phyloP scores from a whole-genome alignment of 345 rosid genomes.

The Sapria himalayana region DNA sequence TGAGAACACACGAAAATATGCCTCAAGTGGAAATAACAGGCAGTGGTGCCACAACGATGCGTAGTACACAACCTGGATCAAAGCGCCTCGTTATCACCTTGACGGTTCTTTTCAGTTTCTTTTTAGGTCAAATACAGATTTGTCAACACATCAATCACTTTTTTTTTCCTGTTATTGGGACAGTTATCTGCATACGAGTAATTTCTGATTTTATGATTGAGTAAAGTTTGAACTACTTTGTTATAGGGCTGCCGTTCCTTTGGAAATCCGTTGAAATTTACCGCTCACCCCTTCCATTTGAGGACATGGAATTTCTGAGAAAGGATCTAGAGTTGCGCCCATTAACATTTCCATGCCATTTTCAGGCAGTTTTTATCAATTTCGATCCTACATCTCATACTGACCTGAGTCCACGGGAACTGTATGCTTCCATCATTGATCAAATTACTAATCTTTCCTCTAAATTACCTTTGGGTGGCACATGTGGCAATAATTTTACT shows the following conservation, averaged over 20 bases:
- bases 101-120: slow-evolving; percentile 51
- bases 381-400: slow-evolving; percentile 11
- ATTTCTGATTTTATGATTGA: background rate
- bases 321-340: slow-evolving; percentile 24
- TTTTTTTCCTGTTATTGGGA: background rate
- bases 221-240: background rate
- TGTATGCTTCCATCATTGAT: slow-evolving; percentile 21
- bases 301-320: slow-evolving; percentile 42
- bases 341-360: slow-evolving; percentile 37
- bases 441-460: slow-evolving; percentile 24
- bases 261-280: slow-evolving; percentile 90
- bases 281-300: slow-evolving; percentile 70
- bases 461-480: slow-evolving; percentile 24
- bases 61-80: slow-evolving; percentile 44
- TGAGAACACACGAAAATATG: background rate
- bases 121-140: slow-evolving; percentile 21
- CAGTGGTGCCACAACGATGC: slow-evolving; percentile 23
- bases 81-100: slow-evolving; percentile 62
- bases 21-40: background rate
- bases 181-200: background rate
- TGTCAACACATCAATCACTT: background rate
- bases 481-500: slow-evolving; percentile 23
- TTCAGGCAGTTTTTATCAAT: slow-evolving; percentile 40
- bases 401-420: slow-evolving; percentile 9
- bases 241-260: slow-evolving; percentile 36